A percentile compares a stretch with the other conserved stretches of the same genome.
Evolutionary conservation across 345 rosid species (phyloP).

Genomic region (Rubroshorea leprosula): DNA sequence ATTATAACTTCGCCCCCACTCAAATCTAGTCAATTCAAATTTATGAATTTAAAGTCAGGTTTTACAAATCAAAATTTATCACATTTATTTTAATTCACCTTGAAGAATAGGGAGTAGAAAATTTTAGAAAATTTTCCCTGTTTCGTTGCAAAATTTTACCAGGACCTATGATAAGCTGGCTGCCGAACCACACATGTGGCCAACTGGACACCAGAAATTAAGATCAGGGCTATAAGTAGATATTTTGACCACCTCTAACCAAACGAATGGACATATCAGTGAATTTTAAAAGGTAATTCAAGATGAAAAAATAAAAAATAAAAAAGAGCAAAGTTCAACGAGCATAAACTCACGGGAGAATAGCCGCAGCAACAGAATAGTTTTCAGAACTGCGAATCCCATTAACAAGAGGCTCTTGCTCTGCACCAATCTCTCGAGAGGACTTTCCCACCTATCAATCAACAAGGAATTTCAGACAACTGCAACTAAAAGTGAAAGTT

Average conservation of each 20-base stretch:
- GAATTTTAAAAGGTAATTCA: not conserved
- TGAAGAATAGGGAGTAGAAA: too few relatives aligned
- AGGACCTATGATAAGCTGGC: too few relatives aligned
- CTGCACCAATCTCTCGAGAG: constrained; percentile 54
- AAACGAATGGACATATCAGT: not conserved
- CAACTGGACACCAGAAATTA: too few relatives aligned
- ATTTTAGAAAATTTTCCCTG: too few relatives aligned
- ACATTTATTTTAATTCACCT: too few relatives aligned
- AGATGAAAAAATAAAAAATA: not conserved
- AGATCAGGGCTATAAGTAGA: not conserved
- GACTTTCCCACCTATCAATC: constrained; percentile 43
- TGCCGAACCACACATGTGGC: too few relatives aligned
- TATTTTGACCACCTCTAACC: not conserved
- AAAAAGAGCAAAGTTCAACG: not conserved
- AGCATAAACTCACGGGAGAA: constrained; percentile 62
- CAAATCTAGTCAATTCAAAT: too few relatives aligned
- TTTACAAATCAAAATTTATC: too few relatives aligned
- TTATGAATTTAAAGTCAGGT: too few relatives aligned
- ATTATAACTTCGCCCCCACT: too few relatives aligned
- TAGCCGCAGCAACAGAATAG: constrained; percentile 57
- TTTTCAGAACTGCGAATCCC: constrained; percentile 36
- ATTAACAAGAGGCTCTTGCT: constrained; percentile 65
- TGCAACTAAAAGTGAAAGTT: not conserved
- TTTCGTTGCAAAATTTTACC: too few relatives aligned
- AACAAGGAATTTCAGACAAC: constrained; percentile 9